These are phyloP conservation scores for Hypomontagnella submonticulosa DNA, from an alignment of 495 filamentous ascomycete genomes.

Conservation along the genomic window DNA sequence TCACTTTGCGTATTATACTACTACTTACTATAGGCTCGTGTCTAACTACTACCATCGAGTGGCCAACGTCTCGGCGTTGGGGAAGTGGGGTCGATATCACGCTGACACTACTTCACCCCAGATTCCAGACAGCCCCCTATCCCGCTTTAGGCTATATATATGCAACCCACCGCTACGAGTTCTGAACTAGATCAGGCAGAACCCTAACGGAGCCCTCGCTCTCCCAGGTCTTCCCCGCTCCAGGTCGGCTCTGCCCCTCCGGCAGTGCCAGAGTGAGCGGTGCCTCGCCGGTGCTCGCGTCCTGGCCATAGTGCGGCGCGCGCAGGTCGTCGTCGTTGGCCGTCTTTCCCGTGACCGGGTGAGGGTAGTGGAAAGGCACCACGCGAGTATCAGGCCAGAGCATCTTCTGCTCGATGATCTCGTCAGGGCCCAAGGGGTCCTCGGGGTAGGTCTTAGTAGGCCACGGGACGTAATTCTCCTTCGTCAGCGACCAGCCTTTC, in stretches of 20 bases:
- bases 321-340: slow-evolving; percentile 59
- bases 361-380: slow-evolving; percentile 66
- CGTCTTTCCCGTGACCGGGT: slow-evolving; percentile 62
- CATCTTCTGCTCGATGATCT: slow-evolving; percentile 64
- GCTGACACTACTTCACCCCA: slow-evolving; percentile 38
- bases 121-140: slow-evolving; percentile 29
- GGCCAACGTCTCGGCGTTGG: slow-evolving; percentile 26
- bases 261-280: slow-evolving; percentile 58
- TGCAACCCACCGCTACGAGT: slow-evolving; percentile 38
- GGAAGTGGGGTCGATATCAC: slow-evolving; percentile 38
- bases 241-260: slow-evolving; percentile 51
- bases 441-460: slow-evolving; percentile 57
- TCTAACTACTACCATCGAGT: slow-evolving; percentile 24
- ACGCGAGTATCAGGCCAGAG: slow-evolving; percentile 67
- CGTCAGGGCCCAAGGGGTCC: slow-evolving; percentile 62
- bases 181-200: slow-evolving; percentile 55
- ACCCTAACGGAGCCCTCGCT: slow-evolving; percentile 51
- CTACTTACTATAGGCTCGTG: slow-evolving; percentile 23
- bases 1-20: slow-evolving; percentile 9
- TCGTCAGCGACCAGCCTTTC: slow-evolving; percentile 63
- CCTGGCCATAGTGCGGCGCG: slow-evolving; percentile 58
- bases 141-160: slow-evolving; percentile 47
- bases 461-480: slow-evolving; percentile 63
- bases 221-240: slow-evolving; percentile 50
- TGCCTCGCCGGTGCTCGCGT: slow-evolving; percentile 50